Percentiles rank a stretch among this genome's conserved stretches.
Conservation (phyloP, 1,284 basidiomycete species). For the Anthracocystis setariae region DNA sequence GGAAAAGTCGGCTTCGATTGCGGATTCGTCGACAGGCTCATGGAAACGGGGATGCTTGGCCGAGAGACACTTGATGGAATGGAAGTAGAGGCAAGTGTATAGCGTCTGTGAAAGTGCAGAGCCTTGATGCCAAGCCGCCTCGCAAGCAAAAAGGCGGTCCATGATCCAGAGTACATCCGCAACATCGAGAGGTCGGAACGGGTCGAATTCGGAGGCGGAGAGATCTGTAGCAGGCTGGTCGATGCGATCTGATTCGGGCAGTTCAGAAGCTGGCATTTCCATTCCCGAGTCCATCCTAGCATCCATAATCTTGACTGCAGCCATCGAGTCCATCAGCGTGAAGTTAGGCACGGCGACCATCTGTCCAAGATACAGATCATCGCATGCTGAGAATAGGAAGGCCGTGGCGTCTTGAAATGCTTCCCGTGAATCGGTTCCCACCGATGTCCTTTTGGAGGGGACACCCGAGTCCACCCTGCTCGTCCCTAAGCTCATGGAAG, state of each 20-base stretch:
- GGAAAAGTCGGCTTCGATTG: slow-evolving; percentile 21
- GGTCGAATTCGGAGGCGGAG: slow-evolving; percentile 72
- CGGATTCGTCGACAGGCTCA: slow-evolving; percentile 68
- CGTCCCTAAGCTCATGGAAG: no score
- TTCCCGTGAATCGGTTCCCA: not conserved
- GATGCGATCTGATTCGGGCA: slow-evolving; percentile 68
- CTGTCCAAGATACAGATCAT: slow-evolving; percentile 70
- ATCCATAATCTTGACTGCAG: slow-evolving; percentile 88
- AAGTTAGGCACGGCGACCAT: slow-evolving; percentile 79
- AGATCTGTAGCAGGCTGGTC: slow-evolving; percentile 62
- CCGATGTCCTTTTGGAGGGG: no score
- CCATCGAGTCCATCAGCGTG: slow-evolving; percentile 85
- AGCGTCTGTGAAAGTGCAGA: slow-evolving; percentile 85
- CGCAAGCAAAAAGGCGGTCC: slow-evolving; percentile 80
- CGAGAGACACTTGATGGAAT: slow-evolving; percentile 71
- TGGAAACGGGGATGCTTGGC: slow-evolving; percentile 61
- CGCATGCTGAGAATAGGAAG: slow-evolving; percentile 32
- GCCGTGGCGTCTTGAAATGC: slow-evolving; percentile 32
- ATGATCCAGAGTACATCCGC: slow-evolving; percentile 87
- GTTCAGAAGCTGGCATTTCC: slow-evolving; percentile 64
- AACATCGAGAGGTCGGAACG: slow-evolving; percentile 74
- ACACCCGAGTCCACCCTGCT: no score
- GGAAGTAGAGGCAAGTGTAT: slow-evolving; percentile 82
- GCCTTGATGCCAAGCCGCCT: slow-evolving; percentile 88
- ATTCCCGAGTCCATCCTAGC: slow-evolving; percentile 87